Percentiles rank a stretch among this genome's conserved stretches.
Conservation (phyloP, 1,284 basidiomycete genomes). For the Irpex sp. region DNA sequence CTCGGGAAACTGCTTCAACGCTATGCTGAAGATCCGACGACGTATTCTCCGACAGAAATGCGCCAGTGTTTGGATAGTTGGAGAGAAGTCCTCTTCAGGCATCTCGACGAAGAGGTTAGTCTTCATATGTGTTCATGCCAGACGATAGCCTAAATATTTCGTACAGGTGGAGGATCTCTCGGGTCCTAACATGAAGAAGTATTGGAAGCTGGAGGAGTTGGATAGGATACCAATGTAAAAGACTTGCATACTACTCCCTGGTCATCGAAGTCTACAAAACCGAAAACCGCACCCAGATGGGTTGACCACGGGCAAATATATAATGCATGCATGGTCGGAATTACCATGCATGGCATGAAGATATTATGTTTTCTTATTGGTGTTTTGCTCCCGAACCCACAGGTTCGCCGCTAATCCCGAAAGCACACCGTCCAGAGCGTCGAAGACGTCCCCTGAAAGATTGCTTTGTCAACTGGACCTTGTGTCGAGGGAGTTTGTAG, state of each 20-base stretch:
- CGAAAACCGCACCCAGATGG: no score
- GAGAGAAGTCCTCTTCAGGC: constrained; percentile 57
- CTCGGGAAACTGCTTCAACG: constrained; percentile 43
- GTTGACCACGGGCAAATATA: no score
- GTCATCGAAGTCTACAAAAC: no score
- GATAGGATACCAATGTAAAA: constrained; percentile 39
- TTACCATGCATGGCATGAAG: no score
- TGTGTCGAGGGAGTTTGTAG: not conserved
- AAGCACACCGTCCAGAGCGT: not conserved
- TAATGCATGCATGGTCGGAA: no score
- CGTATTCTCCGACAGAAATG: constrained; percentile 55
- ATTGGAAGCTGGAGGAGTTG: constrained; percentile 59
- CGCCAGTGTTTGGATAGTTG: constrained; percentile 56
- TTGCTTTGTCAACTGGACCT: not conserved
- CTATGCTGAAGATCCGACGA: constrained; percentile 41
- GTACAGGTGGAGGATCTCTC: constrained; percentile 45
- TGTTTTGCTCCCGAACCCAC: not conserved
- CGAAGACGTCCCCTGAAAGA: not conserved
- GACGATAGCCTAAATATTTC: not conserved
- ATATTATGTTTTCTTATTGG: no score
- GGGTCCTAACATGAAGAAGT: constrained; percentile 57
- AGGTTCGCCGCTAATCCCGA: not conserved
- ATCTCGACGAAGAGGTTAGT: constrained; percentile 56
- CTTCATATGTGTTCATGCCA: constrained; percentile 25
- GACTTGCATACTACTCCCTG: no score